Evolutionary conservation across 2,329 filamentous ascomycete genomes (phyloP), one percentile per base, ranked within the genome.

Genomic region (Raffaelea albimanens): DNA sequence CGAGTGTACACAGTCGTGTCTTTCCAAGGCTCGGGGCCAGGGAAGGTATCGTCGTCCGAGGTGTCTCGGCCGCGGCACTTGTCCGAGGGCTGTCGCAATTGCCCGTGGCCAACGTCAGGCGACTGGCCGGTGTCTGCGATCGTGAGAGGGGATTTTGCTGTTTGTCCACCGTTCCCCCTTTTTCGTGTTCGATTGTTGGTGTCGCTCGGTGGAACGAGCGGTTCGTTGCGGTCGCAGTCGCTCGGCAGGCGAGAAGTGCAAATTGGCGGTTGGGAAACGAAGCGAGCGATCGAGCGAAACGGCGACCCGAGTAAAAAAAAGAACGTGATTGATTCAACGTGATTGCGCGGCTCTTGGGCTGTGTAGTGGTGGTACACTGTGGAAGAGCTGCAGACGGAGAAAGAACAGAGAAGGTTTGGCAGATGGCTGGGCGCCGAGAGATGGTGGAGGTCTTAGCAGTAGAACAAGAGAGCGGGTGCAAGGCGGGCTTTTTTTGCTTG

Each of bases 381-480:
- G 18, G n/a, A 38, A 38, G 14, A 19, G 34, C 18, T 38, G 13
- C 34, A 38, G 18, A 38, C 13, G 18, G 34, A 38, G 29, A 31
- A 20, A 39, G 29, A 34, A 46, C 29, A 21, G 19, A 29, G 20
- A 44, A 34, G 36, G 19, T 19, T 38, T 36, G 43, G 31, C 34
- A 38, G 18, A 45, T 29, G 38, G 42, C 38, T 44, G 36, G 45
- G 40, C 25, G 36, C 38, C 38, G 33, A 48, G 31, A 31, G 43
- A 22, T 44, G 34, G 13, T 38, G 34, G 31, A 10, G 31, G 34
- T 38, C 34, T 38, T 38, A 38, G 34, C 34, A 38, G 34, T 22
- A 31, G 43, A 55, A 52, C 40, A 56, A 45, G 40, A 56, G 42
- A 34, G 29, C 38, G 14, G 40, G 23, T 40, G 16, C 13, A 20